Evolutionary conservation across 169 alveolate species (phyloP).

Genomic region (Miamiensis avidus): DNA sequence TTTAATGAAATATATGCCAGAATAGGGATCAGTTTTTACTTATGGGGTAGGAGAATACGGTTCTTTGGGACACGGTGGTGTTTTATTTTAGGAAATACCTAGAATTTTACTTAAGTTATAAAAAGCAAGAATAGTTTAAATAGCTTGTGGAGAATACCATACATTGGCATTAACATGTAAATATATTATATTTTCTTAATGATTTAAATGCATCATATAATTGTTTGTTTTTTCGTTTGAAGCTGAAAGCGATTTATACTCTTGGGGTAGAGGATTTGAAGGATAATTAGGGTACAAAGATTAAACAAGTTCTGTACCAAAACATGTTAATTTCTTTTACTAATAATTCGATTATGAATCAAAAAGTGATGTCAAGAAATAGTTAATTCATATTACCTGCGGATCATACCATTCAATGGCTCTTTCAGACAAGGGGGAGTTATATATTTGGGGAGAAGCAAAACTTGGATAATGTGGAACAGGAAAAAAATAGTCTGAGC

Average conservation of each 20-base stretch:
- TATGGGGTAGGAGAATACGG: constrained; percentile 82
- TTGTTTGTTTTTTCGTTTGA: neutral
- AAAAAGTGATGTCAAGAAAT: constrained; percentile 1
- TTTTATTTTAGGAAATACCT: constrained; percentile 57
- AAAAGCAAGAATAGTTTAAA: constrained; percentile 71
- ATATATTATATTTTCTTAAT: neutral
- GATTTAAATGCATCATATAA: neutral
- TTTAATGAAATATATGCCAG: constrained; percentile 63
- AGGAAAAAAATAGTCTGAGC: constrained; percentile 55
- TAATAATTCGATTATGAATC: constrained; percentile 7
- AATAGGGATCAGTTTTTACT: constrained; percentile 79
- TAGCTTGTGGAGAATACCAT: constrained; percentile 89
- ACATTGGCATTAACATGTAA: constrained; percentile 76
- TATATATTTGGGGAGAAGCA: constrained; percentile 91
- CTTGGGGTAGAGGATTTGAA: constrained; percentile 93
- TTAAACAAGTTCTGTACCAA: constrained; percentile 81
- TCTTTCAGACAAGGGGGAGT: constrained; percentile 65
- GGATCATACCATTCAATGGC: constrained; percentile 87
- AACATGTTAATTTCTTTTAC: constrained; percentile 63
- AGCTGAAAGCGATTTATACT: constrained; percentile 80
- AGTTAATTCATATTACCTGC: constrained; percentile 69
- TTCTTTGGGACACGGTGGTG: constrained; percentile 87
- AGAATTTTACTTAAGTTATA: constrained; percentile 66
- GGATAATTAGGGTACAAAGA: constrained; percentile 88
- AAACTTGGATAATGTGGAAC: constrained; percentile 84